Conservation (phyloP, 148 eudicot genomes). For the Rhododendron kiyosumense region DNA sequence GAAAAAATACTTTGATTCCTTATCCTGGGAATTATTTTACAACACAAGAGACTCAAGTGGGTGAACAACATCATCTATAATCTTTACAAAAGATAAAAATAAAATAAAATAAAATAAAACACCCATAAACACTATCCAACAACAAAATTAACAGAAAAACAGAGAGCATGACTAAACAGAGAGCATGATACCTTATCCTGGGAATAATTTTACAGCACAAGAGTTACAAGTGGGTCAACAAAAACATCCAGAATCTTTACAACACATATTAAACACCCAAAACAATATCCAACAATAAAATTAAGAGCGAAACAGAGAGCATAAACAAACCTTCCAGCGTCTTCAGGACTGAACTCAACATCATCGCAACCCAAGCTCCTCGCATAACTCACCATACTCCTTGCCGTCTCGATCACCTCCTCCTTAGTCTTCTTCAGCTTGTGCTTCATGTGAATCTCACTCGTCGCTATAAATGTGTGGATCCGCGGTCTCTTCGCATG, state of each 20-base stretch:
- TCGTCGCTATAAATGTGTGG: constrained; percentile 88
- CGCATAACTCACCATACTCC: constrained; percentile 79
- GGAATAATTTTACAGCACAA: background rate
- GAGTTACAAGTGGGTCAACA: background rate
- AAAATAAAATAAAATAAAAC: too few species aligned
- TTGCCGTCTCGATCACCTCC: constrained; percentile 77
- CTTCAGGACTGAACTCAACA: constrained; percentile 96
- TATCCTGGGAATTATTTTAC: too few species aligned
- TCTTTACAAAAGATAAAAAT: too few species aligned
- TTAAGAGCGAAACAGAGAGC: background rate
- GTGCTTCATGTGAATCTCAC: constrained; percentile 89
- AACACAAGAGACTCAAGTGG: too few species aligned
- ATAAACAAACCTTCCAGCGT: constrained; percentile 72
- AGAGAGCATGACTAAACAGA: too few species aligned
- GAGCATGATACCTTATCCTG: background rate
- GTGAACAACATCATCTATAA: too few species aligned
- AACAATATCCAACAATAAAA: background rate
- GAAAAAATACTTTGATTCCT: too few species aligned
- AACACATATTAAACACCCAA: background rate
- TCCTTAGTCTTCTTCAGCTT: constrained; percentile 75
- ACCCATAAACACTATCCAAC: too few species aligned
- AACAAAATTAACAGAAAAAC: too few species aligned
- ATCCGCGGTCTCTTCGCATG: constrained; percentile 73
- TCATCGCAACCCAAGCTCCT: constrained; percentile 88
- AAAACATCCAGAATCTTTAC: background rate